Conservation (phyloP, 306 rosid genomes). For the Vicia faba region DNA sequence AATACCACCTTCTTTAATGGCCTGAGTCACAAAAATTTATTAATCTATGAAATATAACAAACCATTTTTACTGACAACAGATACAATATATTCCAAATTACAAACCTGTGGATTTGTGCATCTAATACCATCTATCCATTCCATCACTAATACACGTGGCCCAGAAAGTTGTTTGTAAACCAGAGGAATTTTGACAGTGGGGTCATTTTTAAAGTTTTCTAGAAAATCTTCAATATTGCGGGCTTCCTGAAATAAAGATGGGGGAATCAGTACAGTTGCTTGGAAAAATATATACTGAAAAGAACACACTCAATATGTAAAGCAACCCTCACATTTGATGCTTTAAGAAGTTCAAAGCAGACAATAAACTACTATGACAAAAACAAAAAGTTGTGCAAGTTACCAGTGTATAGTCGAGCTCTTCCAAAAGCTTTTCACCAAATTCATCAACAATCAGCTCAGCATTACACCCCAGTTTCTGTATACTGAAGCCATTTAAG, state of each 20-base stretch:
- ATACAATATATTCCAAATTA: slow-evolving; percentile 23
- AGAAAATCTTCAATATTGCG: slow-evolving; percentile 92
- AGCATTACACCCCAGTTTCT: slow-evolving; percentile 94
- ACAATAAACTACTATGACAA: slow-evolving; percentile 25
- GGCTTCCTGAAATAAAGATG: slow-evolving; percentile 76
- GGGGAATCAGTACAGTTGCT: slow-evolving; percentile 15
- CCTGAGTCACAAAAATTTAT: slow-evolving; percentile 58
- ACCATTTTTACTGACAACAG: slow-evolving; percentile 21
- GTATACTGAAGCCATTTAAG: slow-evolving; percentile 84
- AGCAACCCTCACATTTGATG: slow-evolving; percentile 11
- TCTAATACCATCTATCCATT: slow-evolving; percentile 98
- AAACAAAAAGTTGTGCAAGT: slow-evolving; percentile 42
- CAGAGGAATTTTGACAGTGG: slow-evolving; percentile 90
- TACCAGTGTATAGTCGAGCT: slow-evolving; percentile 98
- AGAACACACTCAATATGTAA: slow-evolving; percentile 21
- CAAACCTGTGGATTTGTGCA: slow-evolving; percentile 94
- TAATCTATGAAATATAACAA: slow-evolving; percentile 26
- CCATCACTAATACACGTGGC: slow-evolving; percentile 92
- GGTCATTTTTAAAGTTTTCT: slow-evolving; percentile 90
- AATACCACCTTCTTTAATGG: slow-evolving; percentile 82
- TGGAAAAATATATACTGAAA: slow-evolving; percentile 2
- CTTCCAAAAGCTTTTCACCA: slow-evolving; percentile 99
- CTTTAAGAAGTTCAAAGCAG: slow-evolving; percentile 28
- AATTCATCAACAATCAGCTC: slow-evolving; percentile 98
- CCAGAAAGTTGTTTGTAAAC: slow-evolving; percentile 85